Evolutionary conservation across 768 basidiomycete species (phyloP).

Genomic region (Leccinum arenicola): DNA sequence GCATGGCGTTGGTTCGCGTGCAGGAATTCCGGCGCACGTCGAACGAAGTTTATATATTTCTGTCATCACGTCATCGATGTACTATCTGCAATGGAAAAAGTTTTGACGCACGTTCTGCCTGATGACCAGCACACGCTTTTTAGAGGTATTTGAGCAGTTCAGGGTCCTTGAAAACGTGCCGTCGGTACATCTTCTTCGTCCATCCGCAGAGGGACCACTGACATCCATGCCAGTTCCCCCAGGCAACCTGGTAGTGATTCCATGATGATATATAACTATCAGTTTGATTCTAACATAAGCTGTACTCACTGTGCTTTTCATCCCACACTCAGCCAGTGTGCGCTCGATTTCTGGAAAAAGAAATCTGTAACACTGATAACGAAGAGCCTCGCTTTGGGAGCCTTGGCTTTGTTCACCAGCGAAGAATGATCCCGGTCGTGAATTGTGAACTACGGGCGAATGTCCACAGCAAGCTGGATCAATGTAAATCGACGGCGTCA

Average conservation of each 20-base stretch:
- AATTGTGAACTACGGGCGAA: constrained; percentile 93
- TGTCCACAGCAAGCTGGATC: constrained; percentile 82
- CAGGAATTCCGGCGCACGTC: too few relatives aligned
- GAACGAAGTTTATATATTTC: constrained; percentile 25
- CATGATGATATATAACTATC: not conserved
- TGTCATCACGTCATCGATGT: constrained; percentile 25
- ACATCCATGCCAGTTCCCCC: constrained; percentile 8
- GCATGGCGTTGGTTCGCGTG: too few relatives aligned
- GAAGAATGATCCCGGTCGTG: constrained; percentile 79
- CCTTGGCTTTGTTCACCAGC: constrained; percentile 68
- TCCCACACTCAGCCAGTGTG: constrained; percentile 71
- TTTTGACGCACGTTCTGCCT: constrained; percentile 47
- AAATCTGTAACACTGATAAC: constrained; percentile 83
- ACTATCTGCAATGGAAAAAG: not conserved
- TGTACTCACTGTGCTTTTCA: constrained; percentile 41
- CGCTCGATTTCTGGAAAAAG: constrained; percentile 73
- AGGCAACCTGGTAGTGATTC: not conserved
- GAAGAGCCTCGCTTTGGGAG: constrained; percentile 70
- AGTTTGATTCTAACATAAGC: not conserved
- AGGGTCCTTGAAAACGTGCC: constrained; percentile 84
- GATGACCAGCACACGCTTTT: constrained; percentile 47
- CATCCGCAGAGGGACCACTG: constrained; percentile 68
- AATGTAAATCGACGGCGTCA: constrained; percentile 25
- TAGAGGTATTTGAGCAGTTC: constrained; percentile 71
- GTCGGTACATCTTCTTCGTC: constrained; percentile 74